Conservation (phyloP, 345 rosid species). For the Eucalyptus cladocalyx region DNA sequence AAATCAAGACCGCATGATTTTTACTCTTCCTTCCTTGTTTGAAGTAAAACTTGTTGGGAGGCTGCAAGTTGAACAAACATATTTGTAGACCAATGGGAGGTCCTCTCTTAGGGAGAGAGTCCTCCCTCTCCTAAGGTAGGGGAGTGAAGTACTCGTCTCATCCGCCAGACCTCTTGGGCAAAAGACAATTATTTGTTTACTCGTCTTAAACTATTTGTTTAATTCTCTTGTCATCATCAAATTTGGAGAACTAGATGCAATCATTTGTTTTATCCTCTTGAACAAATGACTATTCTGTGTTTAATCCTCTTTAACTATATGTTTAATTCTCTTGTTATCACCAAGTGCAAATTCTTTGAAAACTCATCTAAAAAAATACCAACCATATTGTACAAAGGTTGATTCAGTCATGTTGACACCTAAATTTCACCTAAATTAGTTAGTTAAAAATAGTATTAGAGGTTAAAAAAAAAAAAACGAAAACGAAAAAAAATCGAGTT, state of each 20-base stretch:
- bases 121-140: too few species aligned
- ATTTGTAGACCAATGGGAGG: too few species aligned
- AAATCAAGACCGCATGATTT: not conserved
- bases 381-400: not conserved
- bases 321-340: not conserved
- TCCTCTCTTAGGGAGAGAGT: too few species aligned
- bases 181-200: not conserved
- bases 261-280: not conserved
- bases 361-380: not conserved
- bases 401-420: too few species aligned
- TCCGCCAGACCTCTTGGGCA: not conserved
- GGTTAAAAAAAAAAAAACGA: too few species aligned
- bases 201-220: not conserved
- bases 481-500: too few species aligned
- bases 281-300: not conserved
- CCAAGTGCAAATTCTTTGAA: not conserved
- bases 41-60: rapidly evolving
- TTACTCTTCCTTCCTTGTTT: too few species aligned
- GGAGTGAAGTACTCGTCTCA: too few species aligned
- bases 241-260: not conserved
- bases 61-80: too few species aligned
- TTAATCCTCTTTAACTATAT: not conserved
- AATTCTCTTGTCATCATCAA: not conserved
- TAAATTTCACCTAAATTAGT: too few species aligned
- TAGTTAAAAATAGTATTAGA: too few species aligned